Evolutionary conservation across 768 basidiomycete genomes (phyloP), one percentile per base, ranked within the genome.

Genomic region (Lactarius pseudohatsudake): DNA sequence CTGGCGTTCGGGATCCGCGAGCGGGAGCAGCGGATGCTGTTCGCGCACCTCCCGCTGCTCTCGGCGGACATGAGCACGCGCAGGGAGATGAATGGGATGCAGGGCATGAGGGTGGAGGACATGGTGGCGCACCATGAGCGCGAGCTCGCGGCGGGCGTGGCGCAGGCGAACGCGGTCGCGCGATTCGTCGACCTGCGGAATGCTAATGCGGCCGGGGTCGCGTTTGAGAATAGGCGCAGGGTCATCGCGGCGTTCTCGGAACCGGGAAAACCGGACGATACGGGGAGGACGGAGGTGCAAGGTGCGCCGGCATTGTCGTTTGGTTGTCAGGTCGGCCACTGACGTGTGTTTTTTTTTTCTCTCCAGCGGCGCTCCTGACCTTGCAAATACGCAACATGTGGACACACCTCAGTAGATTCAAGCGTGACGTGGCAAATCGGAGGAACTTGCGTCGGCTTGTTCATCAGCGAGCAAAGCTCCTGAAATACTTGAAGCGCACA

Each of bases 281-380:
- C 94, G 0, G 96, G 95, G 53, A 81, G 90, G 50, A 82, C 92
- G 1, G 93, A 94, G 73, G 95, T 97, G 0, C 96, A 97, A 83
- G 94, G 96, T 94, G 74, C 66, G 85, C 74, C 22, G 55, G 8
- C 38, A 7, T 40, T 61, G n/a, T 38, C 56, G 32, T 16, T 32
- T 61, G 47, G 20, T 28, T 16, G 63, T 57, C 36, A 62, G 28
- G 32, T 20, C 64, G n/a, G 61, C 59, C 16, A 58, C 53, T 54
- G 53, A 54, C 10, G 22, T 16, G n/a, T 15, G 6, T 15, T 1
- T 15, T 2, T 30, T 53, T 30, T 53, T 64, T 36, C 50, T 30
- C 57, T 53, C 3, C 71, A 98, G 96, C 89, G 65, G 96, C 96
- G 1, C 79, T 98, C 32, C 74, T 95, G 64, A 98, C 96, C 1